These are phyloP conservation scores for Wallacemonas sp. DNA, from an alignment of 208 protist species.

Conservation along the genomic window DNA sequence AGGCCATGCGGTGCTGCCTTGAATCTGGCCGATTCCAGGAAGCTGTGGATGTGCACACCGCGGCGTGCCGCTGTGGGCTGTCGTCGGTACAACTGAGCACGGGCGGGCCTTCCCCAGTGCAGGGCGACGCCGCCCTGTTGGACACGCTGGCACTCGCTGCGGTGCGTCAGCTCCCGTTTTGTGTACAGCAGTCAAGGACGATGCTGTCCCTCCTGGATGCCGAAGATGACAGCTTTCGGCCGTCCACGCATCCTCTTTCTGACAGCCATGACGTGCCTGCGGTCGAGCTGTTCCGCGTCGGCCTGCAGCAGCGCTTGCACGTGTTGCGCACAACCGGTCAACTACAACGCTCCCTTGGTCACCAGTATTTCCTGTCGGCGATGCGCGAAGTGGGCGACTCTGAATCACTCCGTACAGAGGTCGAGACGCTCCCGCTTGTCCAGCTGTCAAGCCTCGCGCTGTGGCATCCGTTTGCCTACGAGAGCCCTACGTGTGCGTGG, in stretches of 20 bases:
- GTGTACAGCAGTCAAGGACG: slow-evolving; percentile 16
- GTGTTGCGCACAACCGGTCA: slow-evolving; percentile 44
- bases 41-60: slow-evolving; percentile 52
- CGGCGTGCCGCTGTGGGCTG: slow-evolving; percentile 27
- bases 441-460: slow-evolving; percentile 42
- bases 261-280: not conserved
- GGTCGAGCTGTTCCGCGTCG: slow-evolving; percentile 37
- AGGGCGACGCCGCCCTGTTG: not conserved
- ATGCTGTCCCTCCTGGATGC: slow-evolving; percentile 33
- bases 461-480: slow-evolving; percentile 57
- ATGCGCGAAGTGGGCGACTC: slow-evolving; percentile 35
- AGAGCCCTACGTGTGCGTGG: slow-evolving; percentile 29
- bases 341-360: slow-evolving; percentile 41
- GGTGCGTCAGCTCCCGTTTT: slow-evolving; percentile 32
- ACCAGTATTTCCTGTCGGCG: slow-evolving; percentile 57
- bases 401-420: slow-evolving; percentile 20
- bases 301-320: slow-evolving; percentile 44
- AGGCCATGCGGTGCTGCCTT: slow-evolving; percentile 61
- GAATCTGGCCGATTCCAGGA: slow-evolving; percentile 34
- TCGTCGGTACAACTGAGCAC: not conserved
- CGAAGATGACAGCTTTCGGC: slow-evolving; percentile 13
- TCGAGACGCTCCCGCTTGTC: slow-evolving; percentile 50
- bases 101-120: not conserved
- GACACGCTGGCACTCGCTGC: slow-evolving; percentile 37
- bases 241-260: not conserved